Conservation (phyloP, 2,329 filamentous ascomycete genomes). For the Colletotrichum sp. region DNA sequence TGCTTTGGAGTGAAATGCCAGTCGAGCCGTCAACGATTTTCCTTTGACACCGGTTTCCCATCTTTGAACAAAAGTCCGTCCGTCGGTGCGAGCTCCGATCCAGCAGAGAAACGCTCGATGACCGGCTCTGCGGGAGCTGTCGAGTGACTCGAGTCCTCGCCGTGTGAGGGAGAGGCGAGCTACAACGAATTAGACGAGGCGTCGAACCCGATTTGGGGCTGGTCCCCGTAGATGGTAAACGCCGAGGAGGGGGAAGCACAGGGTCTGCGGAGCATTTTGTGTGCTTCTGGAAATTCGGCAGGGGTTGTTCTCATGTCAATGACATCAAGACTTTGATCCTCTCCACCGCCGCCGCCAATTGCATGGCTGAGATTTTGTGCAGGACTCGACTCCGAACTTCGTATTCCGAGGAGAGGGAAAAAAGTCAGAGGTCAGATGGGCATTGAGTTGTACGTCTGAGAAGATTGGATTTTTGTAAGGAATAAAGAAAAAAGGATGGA, state of each 20-base stretch:
- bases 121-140: neutral
- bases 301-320: constrained; percentile 1
- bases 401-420: neutral
- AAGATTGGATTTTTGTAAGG: neutral
- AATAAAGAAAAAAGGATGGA: neutral
- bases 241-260: neutral
- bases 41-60: neutral
- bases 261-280: neutral
- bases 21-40: neutral
- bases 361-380: neutral
- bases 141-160: neutral
- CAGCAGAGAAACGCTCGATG: constrained; percentile 4
- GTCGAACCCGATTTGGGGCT: neutral
- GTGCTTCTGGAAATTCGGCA: neutral
- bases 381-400: neutral
- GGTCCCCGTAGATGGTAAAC: neutral
- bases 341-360: neutral
- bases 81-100: neutral
- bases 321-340: constrained; percentile 15
- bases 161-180: neutral
- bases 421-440: neutral
- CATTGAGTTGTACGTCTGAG: neutral
- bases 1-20: neutral
- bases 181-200: neutral
- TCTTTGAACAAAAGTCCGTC: neutral